A percentile compares a stretch with the other conserved stretches of the same genome.
phyloP scores from a whole-genome alignment of 2,329 filamentous ascomycete genomes.

The Scopulariopsis brevicaulis region DNA sequence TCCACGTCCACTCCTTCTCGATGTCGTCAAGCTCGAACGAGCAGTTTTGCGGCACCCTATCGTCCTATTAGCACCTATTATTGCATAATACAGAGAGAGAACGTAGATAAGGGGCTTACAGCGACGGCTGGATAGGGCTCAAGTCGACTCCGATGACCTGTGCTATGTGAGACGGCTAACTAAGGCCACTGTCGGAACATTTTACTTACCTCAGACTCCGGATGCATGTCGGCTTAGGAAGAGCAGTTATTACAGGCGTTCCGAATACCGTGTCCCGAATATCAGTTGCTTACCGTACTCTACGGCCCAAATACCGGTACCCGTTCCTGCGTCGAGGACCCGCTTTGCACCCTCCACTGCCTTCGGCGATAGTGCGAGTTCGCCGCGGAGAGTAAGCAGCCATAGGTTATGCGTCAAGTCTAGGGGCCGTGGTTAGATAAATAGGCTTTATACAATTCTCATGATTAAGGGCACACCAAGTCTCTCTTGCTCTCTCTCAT shows the following conservation, averaged over 20 bases:
- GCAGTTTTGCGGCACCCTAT: constrained; percentile 15
- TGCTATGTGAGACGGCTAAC: constrained; percentile 4
- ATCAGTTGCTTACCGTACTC: constrained; percentile 11
- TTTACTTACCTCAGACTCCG: constrained; percentile 8
- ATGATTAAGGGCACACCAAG: background rate
- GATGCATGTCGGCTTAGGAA: background rate
- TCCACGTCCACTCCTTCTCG: constrained; percentile 13
- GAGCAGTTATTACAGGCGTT: background rate
- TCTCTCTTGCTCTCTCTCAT: constrained; percentile 8
- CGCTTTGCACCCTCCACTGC: constrained; percentile 9
- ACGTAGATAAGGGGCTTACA: constrained; percentile 11
- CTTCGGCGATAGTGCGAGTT: constrained; percentile 11
- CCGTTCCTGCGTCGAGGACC: constrained; percentile 19
- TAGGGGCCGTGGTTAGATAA: background rate
- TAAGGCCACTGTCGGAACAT: background rate
- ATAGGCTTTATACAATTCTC: no score
- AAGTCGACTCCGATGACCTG: constrained; percentile 14
- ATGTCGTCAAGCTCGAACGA: constrained; percentile 13
- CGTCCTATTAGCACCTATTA: background rate
- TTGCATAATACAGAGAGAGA: background rate
- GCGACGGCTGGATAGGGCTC: constrained; percentile 11
- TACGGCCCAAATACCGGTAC: constrained; percentile 15
- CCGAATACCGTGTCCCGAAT: background rate
- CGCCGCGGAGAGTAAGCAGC: constrained; percentile 13
- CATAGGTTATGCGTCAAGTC: constrained; percentile 9